Evolutionary conservation across 2,329 filamentous ascomycete species (phyloP).

Genomic region (Mycogone perniciosa): DNA sequence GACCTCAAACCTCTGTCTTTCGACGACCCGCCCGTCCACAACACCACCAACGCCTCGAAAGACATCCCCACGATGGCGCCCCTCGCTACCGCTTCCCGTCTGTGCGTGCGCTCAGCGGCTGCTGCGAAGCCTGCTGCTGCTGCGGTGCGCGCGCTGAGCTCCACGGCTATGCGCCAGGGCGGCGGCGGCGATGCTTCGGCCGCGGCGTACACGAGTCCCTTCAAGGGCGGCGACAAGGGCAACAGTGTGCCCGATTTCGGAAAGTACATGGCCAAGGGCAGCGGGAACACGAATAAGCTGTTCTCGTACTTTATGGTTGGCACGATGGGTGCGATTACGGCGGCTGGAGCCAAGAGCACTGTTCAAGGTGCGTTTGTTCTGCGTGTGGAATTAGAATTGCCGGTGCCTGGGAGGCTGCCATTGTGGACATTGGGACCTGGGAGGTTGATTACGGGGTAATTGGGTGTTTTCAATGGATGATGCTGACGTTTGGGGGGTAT

Average conservation of each 20-base stretch:
- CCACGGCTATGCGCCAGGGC: conserved; percentile 43
- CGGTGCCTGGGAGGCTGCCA: neutral
- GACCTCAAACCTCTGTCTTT: conserved; percentile 38
- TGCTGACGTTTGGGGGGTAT: conserved; percentile 25
- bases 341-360: conserved; percentile 93
- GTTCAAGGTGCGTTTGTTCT: conserved; percentile 72
- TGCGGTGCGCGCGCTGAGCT: conserved; percentile 50
- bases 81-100: conserved; percentile 61
- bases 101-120: conserved; percentile 56
- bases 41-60: conserved; percentile 7
- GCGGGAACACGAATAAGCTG: conserved; percentile 69
- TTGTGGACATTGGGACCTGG: conserved; percentile 1
- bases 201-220: conserved; percentile 54
- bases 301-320: conserved; percentile 99
- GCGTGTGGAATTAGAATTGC: neutral
- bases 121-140: conserved; percentile 36
- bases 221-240: conserved; percentile 53
- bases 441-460: conserved; percentile 16
- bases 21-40: conserved; percentile 22
- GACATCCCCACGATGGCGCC: conserved; percentile 52
- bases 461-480: conserved; percentile 21
- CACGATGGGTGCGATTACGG: conserved; percentile 83
- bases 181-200: conserved; percentile 41
- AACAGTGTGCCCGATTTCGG: conserved; percentile 82
- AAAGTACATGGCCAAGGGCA: conserved; percentile 71